Evolutionary conservation across 345 rosid species (phyloP).

Genomic region (Gossypium anomalum): DNA sequence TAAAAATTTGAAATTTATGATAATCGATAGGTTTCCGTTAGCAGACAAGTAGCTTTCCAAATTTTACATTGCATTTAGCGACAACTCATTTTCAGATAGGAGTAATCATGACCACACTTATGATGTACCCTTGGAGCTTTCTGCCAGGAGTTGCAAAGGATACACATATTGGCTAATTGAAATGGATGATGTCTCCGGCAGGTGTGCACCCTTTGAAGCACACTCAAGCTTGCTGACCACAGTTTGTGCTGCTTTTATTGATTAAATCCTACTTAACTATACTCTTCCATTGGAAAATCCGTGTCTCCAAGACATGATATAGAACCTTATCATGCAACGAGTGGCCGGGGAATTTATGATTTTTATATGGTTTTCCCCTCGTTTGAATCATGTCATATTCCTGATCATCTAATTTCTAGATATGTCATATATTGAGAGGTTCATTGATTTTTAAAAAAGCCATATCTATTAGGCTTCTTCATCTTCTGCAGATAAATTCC

Average conservation of each 20-base stretch:
- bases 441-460: neutral
- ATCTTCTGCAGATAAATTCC: neutral
- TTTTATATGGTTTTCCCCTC: neutral
- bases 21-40: neutral
- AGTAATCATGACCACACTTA: neutral
- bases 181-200: neutral
- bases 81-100: neutral
- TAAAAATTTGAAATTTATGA: neutral
- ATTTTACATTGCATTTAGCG: neutral
- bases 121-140: neutral
- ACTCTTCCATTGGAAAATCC: neutral
- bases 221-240: neutral
- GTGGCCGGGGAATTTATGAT: neutral
- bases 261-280: neutral
- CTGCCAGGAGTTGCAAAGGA: constrained; percentile 12
- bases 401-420: constrained; percentile 3
- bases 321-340: neutral
- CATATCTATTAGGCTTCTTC: neutral
- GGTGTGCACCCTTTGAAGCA: neutral
- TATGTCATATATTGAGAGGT: neutral
- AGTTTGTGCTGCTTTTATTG: neutral
- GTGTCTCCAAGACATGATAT: neutral
- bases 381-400: neutral
- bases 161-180: neutral
- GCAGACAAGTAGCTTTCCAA: neutral